Conservation (phyloP, 202 grass and related monocot genomes). For the Eragrostis tef region DNA sequence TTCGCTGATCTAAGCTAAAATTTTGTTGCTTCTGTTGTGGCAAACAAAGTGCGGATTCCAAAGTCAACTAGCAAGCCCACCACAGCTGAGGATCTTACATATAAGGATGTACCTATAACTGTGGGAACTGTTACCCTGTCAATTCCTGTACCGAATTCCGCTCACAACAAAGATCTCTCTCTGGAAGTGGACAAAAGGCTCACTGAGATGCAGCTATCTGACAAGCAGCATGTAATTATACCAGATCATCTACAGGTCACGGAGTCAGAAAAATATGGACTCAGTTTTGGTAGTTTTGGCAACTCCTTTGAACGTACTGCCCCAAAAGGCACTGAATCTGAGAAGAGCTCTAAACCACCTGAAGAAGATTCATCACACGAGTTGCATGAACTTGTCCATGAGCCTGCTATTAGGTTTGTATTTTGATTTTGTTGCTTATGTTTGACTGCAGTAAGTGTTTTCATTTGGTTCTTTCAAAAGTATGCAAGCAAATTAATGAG, state of each 20-base stretch:
- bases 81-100: background rate
- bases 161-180: background rate
- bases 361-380: background rate
- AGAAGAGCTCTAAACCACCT: background rate
- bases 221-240: slow-evolving; percentile 11
- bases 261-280: background rate
- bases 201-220: background rate
- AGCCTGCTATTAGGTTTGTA: background rate
- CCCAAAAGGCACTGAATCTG: background rate
- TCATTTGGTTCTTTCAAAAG: background rate
- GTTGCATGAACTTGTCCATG: background rate
- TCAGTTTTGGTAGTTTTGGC: slow-evolving; percentile 1
- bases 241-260: background rate
- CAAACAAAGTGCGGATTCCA: background rate
- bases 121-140: background rate
- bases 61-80: background rate
- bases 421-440: background rate
- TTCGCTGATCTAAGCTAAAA: background rate
- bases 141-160: background rate
- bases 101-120: background rate
- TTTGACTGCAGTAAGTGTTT: background rate
- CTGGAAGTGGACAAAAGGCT: background rate
- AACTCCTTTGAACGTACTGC: background rate
- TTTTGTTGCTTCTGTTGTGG: background rate
- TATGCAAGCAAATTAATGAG: background rate